Base-by-base conservation (phyloP, 441 rosid genomes). In the Mallotus japonicus region DNA sequence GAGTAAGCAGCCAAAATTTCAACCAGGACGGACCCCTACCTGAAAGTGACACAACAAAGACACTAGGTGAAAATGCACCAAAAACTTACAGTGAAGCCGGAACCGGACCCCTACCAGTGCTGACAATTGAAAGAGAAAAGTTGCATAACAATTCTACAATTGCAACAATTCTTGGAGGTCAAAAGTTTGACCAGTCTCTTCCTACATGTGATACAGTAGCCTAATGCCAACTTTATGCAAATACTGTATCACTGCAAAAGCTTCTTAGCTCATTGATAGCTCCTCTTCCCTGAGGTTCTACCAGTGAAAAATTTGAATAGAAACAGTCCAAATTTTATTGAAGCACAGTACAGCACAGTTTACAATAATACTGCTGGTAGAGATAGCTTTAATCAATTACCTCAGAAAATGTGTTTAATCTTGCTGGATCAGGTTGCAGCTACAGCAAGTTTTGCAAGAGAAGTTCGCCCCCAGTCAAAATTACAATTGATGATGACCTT, bases 171-270 rank as follows among this genome's bases (percentile, higher is more conserved):
- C 37, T 22, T 62, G n/a, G 59, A 53, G 67, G 69, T 72, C 67
- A 72, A 72, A 70, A 75, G 34, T 76, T 80, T 80, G 79, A 76
- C 78, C 50, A 57, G 71, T 61, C 75, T 63, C 40, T 73, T 28
- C 32, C 42, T 17, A 14, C 78, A 42, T 63, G 75, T 67, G 76
- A 77, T 65, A 67, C 72, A 46, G 57, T 60, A 70, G 64, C 69
- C 68, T 70, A 34, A 61, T 49, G 76, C 70, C 72, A 57, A 71
- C 72, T 67, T 70, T 80, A 37, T 62, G 62, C 28, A 66, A 62
- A 54, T 57, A 56, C 70, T 73, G 78, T 62, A 67, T 63, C 81
- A 70, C 81, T 81, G 78, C 73, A 74, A 77, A 79, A 77, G 76
- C 73, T 75, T 56, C 56, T 61, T 24, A 51, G 74, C 63, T 63